These are phyloP conservation scores for Porogramme epimiltina DNA, from an alignment of 1,284 basidiomycete species.

Conservation along the genomic window DNA sequence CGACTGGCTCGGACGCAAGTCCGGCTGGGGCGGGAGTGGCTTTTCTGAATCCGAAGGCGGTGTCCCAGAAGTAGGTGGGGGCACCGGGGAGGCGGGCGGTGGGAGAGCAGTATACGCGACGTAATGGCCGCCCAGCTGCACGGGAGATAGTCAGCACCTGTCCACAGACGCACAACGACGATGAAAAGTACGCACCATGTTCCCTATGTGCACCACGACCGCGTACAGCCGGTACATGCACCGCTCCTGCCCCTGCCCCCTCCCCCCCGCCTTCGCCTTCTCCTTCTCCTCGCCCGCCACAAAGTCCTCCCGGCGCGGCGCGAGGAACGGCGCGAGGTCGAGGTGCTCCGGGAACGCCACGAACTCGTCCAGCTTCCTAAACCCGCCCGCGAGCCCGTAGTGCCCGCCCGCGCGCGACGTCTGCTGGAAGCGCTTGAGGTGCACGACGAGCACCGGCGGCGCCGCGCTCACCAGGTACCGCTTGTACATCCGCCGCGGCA, in stretches of 20 bases:
- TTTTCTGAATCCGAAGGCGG: slow-evolving; percentile 20
- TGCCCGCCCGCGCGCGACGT: slow-evolving; percentile 42
- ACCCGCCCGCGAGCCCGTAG: slow-evolving; percentile 56
- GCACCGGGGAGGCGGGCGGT: not conserved
- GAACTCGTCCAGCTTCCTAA: slow-evolving; percentile 88
- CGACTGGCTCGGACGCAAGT: slow-evolving; percentile 11
- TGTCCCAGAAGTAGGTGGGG: slow-evolving; percentile 1
- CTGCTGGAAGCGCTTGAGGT: slow-evolving; percentile 94
- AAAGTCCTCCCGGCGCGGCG: slow-evolving; percentile 78
- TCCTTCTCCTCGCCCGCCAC: slow-evolving; percentile 43
- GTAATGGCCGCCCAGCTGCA: slow-evolving; percentile 82
- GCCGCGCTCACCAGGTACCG: slow-evolving; percentile 88
- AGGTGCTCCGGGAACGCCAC: slow-evolving; percentile 87
- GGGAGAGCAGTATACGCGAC: slow-evolving; percentile 74
- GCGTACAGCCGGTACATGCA: slow-evolving; percentile 80
- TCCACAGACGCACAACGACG: slow-evolving; percentile 2
- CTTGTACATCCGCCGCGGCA: slow-evolving; percentile 87
- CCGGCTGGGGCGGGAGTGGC: slow-evolving; percentile 15
- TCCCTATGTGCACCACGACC: slow-evolving; percentile 90
- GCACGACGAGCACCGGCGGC: slow-evolving; percentile 88
- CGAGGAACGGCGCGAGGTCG: slow-evolving; percentile 85
- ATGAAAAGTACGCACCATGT: slow-evolving; percentile 63
- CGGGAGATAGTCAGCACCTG: no score
- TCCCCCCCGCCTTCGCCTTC: slow-evolving; percentile 36
- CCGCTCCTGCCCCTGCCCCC: slow-evolving; percentile 40